Evolutionary conservation across 345 rosid species (phyloP).

Genomic region (Trapa bicornis): DNA sequence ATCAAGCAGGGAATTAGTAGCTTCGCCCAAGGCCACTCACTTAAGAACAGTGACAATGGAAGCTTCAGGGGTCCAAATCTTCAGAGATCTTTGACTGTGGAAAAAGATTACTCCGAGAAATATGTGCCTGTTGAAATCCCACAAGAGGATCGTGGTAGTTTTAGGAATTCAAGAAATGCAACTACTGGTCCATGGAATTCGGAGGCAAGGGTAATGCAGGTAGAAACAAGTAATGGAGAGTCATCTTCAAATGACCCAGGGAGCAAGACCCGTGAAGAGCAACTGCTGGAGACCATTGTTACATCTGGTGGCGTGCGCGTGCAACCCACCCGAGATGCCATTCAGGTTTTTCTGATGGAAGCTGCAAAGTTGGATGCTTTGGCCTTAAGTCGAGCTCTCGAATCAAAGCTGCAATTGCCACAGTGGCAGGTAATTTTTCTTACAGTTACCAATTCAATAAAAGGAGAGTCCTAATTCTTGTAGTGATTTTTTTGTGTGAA

Average conservation of each 20-base stretch:
- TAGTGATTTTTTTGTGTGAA: not conserved
- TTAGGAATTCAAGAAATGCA: constrained; percentile 30
- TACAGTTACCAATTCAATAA: not conserved
- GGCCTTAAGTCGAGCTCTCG: constrained; percentile 67
- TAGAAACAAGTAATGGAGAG: constrained; percentile 25
- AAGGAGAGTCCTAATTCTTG: not conserved
- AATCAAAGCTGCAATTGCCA: constrained; percentile 75
- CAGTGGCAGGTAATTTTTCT: constrained; percentile 64
- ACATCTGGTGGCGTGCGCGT: constrained; percentile 91
- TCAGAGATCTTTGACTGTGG: constrained; percentile 69
- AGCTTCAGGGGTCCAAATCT: constrained; percentile 76
- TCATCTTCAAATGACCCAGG: constrained; percentile 34
- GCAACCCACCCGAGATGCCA: constrained; percentile 91
- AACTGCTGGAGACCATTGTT: constrained; percentile 80
- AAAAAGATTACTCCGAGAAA: constrained; percentile 43
- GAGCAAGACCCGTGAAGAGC: constrained; percentile 75
- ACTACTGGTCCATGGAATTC: constrained; percentile 55
- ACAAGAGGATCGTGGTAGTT: constrained; percentile 34
- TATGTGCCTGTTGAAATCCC: constrained; percentile 57
- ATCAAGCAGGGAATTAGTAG: constrained; percentile 81
- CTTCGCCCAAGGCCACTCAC: constrained; percentile 58
- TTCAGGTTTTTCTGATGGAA: constrained; percentile 67
- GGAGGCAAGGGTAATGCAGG: constrained; percentile 27
- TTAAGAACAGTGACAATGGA: constrained; percentile 60
- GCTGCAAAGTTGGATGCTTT: constrained; percentile 76